Percentiles rank a stretch among this genome's conserved stretches.
Evolutionary conservation across 139 green algal genomes (phyloP).

Genomic region (Chlamydomonas sp.): DNA sequence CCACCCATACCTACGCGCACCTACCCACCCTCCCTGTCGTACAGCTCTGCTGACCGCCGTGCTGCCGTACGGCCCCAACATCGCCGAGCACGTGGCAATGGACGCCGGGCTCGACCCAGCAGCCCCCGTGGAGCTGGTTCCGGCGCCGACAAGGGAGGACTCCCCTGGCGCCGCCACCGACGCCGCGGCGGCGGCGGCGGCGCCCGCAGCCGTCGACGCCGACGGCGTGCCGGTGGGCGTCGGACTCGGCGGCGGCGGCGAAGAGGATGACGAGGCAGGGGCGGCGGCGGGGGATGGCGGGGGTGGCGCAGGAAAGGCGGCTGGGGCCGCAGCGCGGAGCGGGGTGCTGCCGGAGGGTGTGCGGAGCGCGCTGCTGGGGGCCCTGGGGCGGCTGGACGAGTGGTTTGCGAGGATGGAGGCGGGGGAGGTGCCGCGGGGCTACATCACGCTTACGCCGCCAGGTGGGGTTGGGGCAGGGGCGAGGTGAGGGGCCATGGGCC

Average conservation of each 20-base stretch:
- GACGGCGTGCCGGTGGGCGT: neutral
- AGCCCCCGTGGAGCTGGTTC: slow-evolving; percentile 1
- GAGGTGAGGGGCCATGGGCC: neutral
- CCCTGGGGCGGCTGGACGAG: slow-evolving; percentile 50
- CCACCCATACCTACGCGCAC: neutral
- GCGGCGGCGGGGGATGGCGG: neutral
- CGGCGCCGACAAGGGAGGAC: neutral
- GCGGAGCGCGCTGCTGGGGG: slow-evolving; percentile 34
- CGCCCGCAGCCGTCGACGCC: neutral
- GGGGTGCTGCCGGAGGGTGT: slow-evolving; percentile 27
- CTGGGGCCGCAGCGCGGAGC: neutral
- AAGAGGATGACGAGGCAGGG: slow-evolving; percentile 10
- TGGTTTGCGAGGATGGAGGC: slow-evolving; percentile 61
- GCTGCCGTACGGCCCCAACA: slow-evolving; percentile 82
- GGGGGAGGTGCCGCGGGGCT: slow-evolving; percentile 34
- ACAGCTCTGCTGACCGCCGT: slow-evolving; percentile 40
- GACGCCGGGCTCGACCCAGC: slow-evolving; percentile 71
- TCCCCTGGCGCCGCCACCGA: neutral
- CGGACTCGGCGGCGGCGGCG: slow-evolving; percentile 1
- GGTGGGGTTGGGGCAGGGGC: neutral
- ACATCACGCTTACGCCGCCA: slow-evolving; percentile 33
- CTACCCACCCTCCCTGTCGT: neutral
- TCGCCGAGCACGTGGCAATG: slow-evolving; percentile 86
- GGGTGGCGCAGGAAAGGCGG: neutral
- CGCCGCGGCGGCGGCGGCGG: neutral